phyloP scores from a whole-genome alignment of 2,329 filamentous ascomycete genomes.

The Pseudogymnoascus sp. region DNA sequence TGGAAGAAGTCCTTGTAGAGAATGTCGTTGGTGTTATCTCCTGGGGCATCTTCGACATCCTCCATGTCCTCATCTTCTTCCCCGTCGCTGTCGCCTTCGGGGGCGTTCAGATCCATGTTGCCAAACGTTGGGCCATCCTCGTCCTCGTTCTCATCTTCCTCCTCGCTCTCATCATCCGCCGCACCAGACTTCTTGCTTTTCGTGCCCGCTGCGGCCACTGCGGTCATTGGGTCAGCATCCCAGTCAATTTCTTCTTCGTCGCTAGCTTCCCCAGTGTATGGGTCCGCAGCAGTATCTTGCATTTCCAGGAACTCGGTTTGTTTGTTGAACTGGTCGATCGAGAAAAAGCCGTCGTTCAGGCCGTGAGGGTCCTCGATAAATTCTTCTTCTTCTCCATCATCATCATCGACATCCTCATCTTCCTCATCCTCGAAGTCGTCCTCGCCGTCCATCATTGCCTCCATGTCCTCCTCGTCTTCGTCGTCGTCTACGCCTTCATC shows the following conservation, averaged over 20 bases:
- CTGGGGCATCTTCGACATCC: slow-evolving; percentile 44
- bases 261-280: slow-evolving; percentile 63
- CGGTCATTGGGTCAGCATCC: slow-evolving; percentile 62
- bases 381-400: slow-evolving; percentile 43
- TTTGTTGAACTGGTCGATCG: slow-evolving; percentile 93
- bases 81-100: slow-evolving; percentile 59
- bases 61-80: slow-evolving; percentile 46
- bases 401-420: slow-evolving; percentile 41
- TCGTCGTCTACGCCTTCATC: slow-evolving; percentile 29
- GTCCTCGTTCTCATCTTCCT: slow-evolving; percentile 54
- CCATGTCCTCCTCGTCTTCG: slow-evolving; percentile 29
- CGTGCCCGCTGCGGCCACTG: slow-evolving; percentile 25
- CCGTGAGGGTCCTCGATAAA: slow-evolving; percentile 69
- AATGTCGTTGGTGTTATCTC: slow-evolving; percentile 74
- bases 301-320: slow-evolving; percentile 84
- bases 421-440: slow-evolving; percentile 36
- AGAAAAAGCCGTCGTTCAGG: slow-evolving; percentile 96
- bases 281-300: slow-evolving; percentile 70
- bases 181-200: slow-evolving; percentile 26
- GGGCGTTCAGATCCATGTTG: slow-evolving; percentile 64
- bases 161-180: slow-evolving; percentile 33
- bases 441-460: slow-evolving; percentile 21
- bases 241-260: slow-evolving; percentile 87
- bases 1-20: slow-evolving; percentile 93
- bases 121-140: slow-evolving; percentile 78